Evolutionary conservation across 176 grass and related monocot genomes (phyloP), one percentile per base, ranked within the genome.

Genomic region (Rhynchospora breviuscula): DNA sequence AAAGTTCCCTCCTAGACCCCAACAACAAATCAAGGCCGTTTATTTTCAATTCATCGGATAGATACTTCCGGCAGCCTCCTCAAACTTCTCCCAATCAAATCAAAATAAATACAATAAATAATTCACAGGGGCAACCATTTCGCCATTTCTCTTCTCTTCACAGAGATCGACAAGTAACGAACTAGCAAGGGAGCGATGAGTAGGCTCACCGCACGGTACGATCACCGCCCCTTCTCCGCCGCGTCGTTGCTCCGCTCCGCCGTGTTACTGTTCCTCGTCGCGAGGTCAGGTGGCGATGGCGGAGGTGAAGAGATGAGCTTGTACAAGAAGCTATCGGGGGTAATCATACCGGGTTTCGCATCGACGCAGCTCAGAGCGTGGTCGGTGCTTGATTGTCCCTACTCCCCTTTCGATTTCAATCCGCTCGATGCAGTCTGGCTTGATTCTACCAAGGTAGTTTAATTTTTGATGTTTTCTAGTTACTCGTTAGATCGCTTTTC

Each of bases 341-440:
- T 98, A 9, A 98, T 98, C 62, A 98, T 98, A 84, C 95, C 95
- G 12, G 95, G 92, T 21, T 98, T 91, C 84, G 95, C 95, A 71
- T 94, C 95, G 49, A 94, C 95, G 85, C 90, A 98, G 92, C 90
- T 98, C 77, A 87, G 95, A 71, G 95, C 95, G 67, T 98, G 95
- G 95, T 94, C 95, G n/a, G 92, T 98, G 56, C 92, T 94, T 18
- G 92, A 98, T 54, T 98, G 95, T 89, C 95, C 95, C 22, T 98
- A 90, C 81, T 94, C 95, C 17, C 92, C 95, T 2, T 94, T 98
- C 87, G 92, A 98, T 81, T 98, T 98, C 90, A 94, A 98, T 80
- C 92, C 95, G 8, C 92, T 94, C 45, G 95, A 98, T 83, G 87
- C 90, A 83, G 92, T 98, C 82, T 98, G 95, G 92, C 90, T 98